Conservation (phyloP, 2,329 filamentous ascomycete genomes). For the Aureobasidium sp. region DNA sequence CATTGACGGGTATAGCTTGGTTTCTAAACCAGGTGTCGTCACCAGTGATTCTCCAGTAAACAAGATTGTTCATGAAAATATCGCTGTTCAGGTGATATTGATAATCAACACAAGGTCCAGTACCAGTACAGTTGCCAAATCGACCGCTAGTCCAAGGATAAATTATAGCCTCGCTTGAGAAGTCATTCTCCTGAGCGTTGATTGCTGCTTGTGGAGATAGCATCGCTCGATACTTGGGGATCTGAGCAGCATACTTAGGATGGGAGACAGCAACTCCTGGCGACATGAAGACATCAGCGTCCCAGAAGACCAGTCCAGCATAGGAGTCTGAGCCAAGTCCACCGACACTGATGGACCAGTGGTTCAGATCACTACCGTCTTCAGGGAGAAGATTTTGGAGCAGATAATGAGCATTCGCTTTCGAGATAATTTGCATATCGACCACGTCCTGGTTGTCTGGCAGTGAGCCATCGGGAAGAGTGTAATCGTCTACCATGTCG, state of each 20-base stretch:
- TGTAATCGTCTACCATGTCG: slow-evolving; percentile 58
- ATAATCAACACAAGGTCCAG: slow-evolving; percentile 60
- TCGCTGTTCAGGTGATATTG: slow-evolving; percentile 67
- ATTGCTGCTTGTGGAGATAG: slow-evolving; percentile 52
- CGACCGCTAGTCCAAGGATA: slow-evolving; percentile 63
- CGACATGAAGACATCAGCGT: slow-evolving; percentile 62
- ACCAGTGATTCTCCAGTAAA: slow-evolving; percentile 55
- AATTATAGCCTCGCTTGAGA: slow-evolving; percentile 52
- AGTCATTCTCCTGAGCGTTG: slow-evolving; percentile 52
- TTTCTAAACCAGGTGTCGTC: slow-evolving; percentile 50
- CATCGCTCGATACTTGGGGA: slow-evolving; percentile 57
- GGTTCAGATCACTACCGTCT: slow-evolving; percentile 47
- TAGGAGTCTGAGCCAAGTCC: slow-evolving; percentile 62
- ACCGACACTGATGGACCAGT: slow-evolving; percentile 56
- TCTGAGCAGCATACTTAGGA: slow-evolving; percentile 55
- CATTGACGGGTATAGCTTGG: slow-evolving; percentile 55
- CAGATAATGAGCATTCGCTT: slow-evolving; percentile 51
- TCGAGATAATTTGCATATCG: slow-evolving; percentile 48
- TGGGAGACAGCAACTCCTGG: slow-evolving; percentile 59
- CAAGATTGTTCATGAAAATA: slow-evolving; percentile 56
- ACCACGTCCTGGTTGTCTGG: slow-evolving; percentile 51
- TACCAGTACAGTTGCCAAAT: slow-evolving; percentile 60
- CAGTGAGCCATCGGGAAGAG: slow-evolving; percentile 49
- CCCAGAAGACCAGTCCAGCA: slow-evolving; percentile 60
- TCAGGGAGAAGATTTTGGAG: slow-evolving; percentile 50